Percentiles rank a stretch among this genome's conserved stretches.
Conservation (phyloP, 2,329 filamentous ascomycete genomes). For the Aspergillus phoenicis region DNA sequence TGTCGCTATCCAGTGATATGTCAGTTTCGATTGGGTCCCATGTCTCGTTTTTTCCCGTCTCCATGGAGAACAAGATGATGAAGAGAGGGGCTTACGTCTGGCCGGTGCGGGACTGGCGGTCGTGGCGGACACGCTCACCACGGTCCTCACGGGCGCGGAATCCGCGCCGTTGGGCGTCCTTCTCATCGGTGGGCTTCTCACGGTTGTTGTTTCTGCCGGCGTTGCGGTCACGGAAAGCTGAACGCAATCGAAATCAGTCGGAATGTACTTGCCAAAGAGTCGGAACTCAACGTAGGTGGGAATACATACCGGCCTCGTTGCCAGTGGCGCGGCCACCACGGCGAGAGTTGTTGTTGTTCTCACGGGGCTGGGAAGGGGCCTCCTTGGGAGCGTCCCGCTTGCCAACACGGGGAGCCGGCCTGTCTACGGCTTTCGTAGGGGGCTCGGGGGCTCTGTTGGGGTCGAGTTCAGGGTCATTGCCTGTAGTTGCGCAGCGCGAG, state of each 20-base stretch:
- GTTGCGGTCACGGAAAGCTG: constrained; percentile 87
- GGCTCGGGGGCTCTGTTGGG: constrained; percentile 74
- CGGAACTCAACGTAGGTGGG: background rate
- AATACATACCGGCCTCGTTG: constrained; percentile 81
- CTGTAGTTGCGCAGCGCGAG: constrained; percentile 43
- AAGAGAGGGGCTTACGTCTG: constrained; percentile 54
- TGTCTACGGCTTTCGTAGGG: constrained; percentile 87
- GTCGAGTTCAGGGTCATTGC: constrained; percentile 70
- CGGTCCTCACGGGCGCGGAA: constrained; percentile 49
- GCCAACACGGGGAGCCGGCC: constrained; percentile 71
- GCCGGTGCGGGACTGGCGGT: constrained; percentile 65
- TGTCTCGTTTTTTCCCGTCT: background rate
- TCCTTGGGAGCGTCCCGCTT: constrained; percentile 87
- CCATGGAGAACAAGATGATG: background rate
- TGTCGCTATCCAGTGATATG: constrained; percentile 35
- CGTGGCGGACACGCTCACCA: constrained; percentile 57
- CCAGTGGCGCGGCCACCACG: constrained; percentile 62
- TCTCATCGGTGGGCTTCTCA: constrained; percentile 70
- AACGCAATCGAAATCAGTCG: constrained; percentile 21
- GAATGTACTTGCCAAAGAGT: constrained; percentile 1
- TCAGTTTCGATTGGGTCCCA: background rate
- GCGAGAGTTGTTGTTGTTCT: constrained; percentile 41
- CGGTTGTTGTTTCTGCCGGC: constrained; percentile 83
- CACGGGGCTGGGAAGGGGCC: constrained; percentile 56
- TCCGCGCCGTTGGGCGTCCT: constrained; percentile 52